A percentile compares a stretch with the other conserved stretches of the same genome.
These are phyloP conservation scores for Rhodotorula babjevae DNA, from an alignment of 768 basidiomycete genomes.

Conservation along the genomic window DNA sequence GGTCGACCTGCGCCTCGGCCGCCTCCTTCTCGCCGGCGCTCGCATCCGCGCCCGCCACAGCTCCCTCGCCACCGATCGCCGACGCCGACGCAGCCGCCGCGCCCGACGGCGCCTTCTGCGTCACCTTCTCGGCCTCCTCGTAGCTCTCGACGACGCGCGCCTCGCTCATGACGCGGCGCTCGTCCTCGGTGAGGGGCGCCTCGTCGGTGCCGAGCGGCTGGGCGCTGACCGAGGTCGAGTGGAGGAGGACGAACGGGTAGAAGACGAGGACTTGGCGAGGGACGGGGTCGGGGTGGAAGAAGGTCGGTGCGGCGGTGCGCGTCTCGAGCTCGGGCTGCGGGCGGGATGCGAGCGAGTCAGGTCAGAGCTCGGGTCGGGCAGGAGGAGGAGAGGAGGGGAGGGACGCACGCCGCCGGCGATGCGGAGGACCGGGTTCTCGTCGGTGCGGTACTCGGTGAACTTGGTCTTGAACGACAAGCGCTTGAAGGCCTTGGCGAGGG, in stretches of 20 bases:
- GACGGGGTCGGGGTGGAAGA: slow-evolving; percentile 11
- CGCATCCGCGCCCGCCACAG: too few relatives aligned
- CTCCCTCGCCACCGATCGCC: too few relatives aligned
- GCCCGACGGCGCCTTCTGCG: background rate
- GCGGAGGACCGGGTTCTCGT: slow-evolving; percentile 32
- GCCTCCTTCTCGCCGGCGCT: background rate
- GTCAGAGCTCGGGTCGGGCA: accelerated
- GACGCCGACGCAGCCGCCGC: background rate
- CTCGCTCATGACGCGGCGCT: background rate
- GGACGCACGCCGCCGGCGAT: slow-evolving; percentile 30
- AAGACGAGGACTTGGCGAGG: slow-evolving; percentile 31
- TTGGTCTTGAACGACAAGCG: slow-evolving; percentile 20
- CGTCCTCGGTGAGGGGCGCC: slow-evolving; percentile 10
- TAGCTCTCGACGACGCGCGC: slow-evolving; percentile 21
- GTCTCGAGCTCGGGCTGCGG: slow-evolving; percentile 31
- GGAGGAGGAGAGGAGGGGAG: too few relatives aligned
- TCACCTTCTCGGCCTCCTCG: slow-evolving; percentile 21
- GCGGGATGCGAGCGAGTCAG: too few relatives aligned
- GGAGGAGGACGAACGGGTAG: slow-evolving; percentile 30
- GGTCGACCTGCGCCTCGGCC: background rate
- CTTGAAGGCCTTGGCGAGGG: slow-evolving; percentile 37
- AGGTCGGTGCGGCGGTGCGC: slow-evolving; percentile 15
- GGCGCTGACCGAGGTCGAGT: slow-evolving; percentile 6
- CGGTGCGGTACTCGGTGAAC: slow-evolving; percentile 17
- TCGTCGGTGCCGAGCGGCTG: slow-evolving; percentile 5